These are phyloP conservation scores for Penicillium turbatum DNA, from an alignment of 495 filamentous ascomycete species.

Conservation along the genomic window DNA sequence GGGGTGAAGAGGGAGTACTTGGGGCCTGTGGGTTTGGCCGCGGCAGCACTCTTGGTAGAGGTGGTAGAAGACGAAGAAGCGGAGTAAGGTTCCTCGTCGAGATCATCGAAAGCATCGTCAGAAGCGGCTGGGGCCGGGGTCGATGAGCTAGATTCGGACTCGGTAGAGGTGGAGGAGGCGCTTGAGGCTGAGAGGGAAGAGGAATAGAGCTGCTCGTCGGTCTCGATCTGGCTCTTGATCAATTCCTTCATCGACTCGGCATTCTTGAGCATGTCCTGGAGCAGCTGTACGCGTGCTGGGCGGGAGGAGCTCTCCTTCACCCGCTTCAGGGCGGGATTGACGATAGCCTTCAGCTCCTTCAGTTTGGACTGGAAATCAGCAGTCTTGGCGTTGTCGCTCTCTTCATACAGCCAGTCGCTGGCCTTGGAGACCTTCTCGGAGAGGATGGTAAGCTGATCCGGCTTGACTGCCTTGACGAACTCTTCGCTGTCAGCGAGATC, in stretches of 20 bases:
- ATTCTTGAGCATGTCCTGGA: slow-evolving; percentile 58
- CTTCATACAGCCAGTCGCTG: slow-evolving; percentile 87
- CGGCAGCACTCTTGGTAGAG: slow-evolving; percentile 27
- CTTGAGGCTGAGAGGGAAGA: slow-evolving; percentile 31
- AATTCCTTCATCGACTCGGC: slow-evolving; percentile 46
- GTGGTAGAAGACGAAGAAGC: slow-evolving; percentile 26
- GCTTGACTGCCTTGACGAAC: slow-evolving; percentile 66
- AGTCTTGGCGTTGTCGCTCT: slow-evolving; percentile 69
- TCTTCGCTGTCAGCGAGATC: slow-evolving; percentile 72
- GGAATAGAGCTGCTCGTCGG: slow-evolving; percentile 39
- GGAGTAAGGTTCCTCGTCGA: slow-evolving; percentile 43
- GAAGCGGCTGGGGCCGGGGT: slow-evolving; percentile 26
- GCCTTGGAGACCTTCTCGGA: slow-evolving; percentile 59
- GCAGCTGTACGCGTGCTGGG: slow-evolving; percentile 58
- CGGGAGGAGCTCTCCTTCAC: slow-evolving; percentile 62
- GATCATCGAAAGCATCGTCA: slow-evolving; percentile 28
- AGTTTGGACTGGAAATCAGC: slow-evolving; percentile 67
- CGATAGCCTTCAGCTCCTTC: slow-evolving; percentile 65
- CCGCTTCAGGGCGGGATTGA: slow-evolving; percentile 62
- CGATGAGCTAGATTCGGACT: slow-evolving; percentile 24
- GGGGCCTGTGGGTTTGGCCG: slow-evolving; percentile 35
- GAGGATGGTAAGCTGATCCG: slow-evolving; percentile 56
- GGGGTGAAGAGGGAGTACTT: slow-evolving; percentile 42
- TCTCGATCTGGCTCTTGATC: slow-evolving; percentile 40
- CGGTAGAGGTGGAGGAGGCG: slow-evolving; percentile 20